Evolutionary conservation across 331 rosid genomes (phyloP), one percentile per base, ranked within the genome.

Genomic region (Pyrus hybrid): DNA sequence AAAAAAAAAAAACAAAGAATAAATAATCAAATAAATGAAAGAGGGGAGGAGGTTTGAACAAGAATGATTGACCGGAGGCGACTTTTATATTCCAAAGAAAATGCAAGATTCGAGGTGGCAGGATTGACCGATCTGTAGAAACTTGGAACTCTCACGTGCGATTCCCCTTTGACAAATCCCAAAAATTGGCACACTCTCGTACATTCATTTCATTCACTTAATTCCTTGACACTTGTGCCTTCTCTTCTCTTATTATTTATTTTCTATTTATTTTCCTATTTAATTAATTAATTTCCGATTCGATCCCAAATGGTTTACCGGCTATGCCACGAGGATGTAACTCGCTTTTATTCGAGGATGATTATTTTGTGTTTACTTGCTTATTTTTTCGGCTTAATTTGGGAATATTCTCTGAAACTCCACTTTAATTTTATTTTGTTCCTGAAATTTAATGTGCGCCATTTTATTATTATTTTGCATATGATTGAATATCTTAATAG

Each of bases 141-240:
- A n/a, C 53, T 63, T 17, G 71, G 53, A 75, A 45, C n/a, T 74
- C 79, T 83, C 90, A 83, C 86, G 82, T 86, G 90, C 83, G 63
- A 66, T 45, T 61, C 67, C 57, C 71, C 74, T 77, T 82, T 77
- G 80, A 80, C 83, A 6, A 71, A 71, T 71, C 53, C 10, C 26
- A 63, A 21, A 6, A 6, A 9, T n/a, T 13, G 22, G 57, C 58
- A 23, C 58, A 11, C 67, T 22, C 12, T 60, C 33, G 1, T 11
- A n/a, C 35, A 10, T 30, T 68, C 58, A 21, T 67, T 35, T 68
- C 58, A 21, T 54, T 35, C 72, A n/a, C 25, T 26, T 21, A 8
- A 4, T 16, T 11, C 68, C 58, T 47, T n/a, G 73, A 37, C 28
- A 26, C 53, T 70, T 66, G 72, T 73, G 68, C 70, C 80, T 49